Base-by-base conservation (phyloP, 441 rosid species). In the Iberis amara region DNA sequence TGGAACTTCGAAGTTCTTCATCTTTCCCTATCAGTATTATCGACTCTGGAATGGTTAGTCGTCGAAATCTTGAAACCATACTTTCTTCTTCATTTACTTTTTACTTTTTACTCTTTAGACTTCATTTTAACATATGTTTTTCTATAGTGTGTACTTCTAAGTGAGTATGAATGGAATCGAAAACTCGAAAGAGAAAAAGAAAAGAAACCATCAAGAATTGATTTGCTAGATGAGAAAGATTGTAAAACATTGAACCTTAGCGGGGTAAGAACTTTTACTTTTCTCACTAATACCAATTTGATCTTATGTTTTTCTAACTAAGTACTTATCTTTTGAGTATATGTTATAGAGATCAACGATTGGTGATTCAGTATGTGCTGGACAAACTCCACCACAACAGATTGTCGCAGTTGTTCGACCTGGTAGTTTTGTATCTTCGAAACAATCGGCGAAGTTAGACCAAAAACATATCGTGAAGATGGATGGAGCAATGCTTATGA, bases 1-100 rank as follows among this genome's bases (percentile, higher is more conserved):
- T 88, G 38, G 61, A 83, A 64, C 39, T 79, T 37, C 35, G 51
- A 3, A 33, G 30, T 23, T 85, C 96, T 11, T 37, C 68, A 35
- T 81, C 89, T n/a, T 36, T 79, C 32, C 89, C 91, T 3, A 62
- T 85, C 47, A 65, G 73, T 44, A 61, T 83, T 12, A 72, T 88
- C 23, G 91, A 88, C 66, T 69, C 69, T 44, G 76, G 65, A 74
- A 77, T 80, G 91, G 96, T 88, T 59, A 30, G 41, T 50, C 2
- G 27, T 24, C 4, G 27, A 24, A 36, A 32, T 33, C 37, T 26
- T 44, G 48, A 31, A 31, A 54, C 11, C 11, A 0, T 42, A 8
- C 10, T 2, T 8, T 36, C 54, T 40, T 42, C 44, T 39, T 39
- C 57, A 36, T n/a, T n/a, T n/a, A n/a, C n/a, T n/a, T n/a, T n/a